phyloP scores from a whole-genome alignment of 1,139 yeast species.

The Magnusiomyces ingens region DNA sequence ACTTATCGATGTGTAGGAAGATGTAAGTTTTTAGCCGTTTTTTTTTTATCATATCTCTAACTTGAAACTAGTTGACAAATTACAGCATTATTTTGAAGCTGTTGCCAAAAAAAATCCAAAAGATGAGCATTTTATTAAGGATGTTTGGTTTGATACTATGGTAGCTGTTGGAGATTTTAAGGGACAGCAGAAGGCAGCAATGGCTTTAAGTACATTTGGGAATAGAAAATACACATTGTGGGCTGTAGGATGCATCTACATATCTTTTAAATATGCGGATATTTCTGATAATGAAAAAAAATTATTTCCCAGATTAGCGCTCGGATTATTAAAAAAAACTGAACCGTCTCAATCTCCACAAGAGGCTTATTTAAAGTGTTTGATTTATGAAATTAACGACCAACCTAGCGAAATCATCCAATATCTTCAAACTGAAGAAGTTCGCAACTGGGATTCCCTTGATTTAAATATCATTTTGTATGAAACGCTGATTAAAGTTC shows the following conservation, averaged over 20 bases:
- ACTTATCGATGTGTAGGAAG: conserved; percentile 6
- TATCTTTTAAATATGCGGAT: conserved; percentile 27
- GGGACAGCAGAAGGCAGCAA: conserved; percentile 33
- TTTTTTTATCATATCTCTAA: conserved; percentile 12
- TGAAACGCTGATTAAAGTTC: conserved; percentile 37
- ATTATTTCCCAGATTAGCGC: conserved; percentile 52
- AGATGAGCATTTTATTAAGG: conserved; percentile 20
- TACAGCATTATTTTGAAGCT: conserved; percentile 39
- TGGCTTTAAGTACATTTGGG: conserved; percentile 23
- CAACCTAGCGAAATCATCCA: conserved; percentile 32
- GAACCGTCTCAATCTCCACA: conserved; percentile 47
- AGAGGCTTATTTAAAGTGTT: conserved; percentile 50
- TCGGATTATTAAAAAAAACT: conserved; percentile 43
- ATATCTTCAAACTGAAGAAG: conserved; percentile 30
- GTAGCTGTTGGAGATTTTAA: conserved; percentile 27
- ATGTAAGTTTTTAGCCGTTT: background rate
- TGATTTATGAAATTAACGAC: conserved; percentile 38
- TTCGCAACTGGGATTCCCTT: conserved; percentile 43
- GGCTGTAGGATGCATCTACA: conserved; percentile 36
- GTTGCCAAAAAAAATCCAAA: conserved; percentile 40
- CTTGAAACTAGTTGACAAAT: conserved; percentile 20
- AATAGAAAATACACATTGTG: conserved; percentile 38
- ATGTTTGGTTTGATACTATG: conserved; percentile 32
- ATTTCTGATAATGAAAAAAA: conserved; percentile 37
- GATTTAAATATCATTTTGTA: conserved; percentile 51